Percentiles rank a stretch among this genome's conserved stretches.
Conservation (phyloP, 257 asterid species). For the Solanum paucissectum region DNA sequence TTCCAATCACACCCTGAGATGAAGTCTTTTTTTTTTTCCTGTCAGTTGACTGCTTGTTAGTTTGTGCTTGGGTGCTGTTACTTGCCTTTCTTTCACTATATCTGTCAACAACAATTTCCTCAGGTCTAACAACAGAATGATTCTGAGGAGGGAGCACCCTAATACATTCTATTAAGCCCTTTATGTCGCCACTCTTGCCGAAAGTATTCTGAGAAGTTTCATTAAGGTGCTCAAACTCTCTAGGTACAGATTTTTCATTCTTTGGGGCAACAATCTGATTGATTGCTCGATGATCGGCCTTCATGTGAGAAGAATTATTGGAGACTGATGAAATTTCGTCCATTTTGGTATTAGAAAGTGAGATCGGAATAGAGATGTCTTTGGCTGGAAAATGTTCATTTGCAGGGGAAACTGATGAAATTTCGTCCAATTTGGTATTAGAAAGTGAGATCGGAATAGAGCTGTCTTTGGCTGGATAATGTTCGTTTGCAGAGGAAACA, state of each 20-base stretch:
- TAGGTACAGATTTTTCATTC: not conserved
- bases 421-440: conserved; percentile 1
- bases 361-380: not conserved
- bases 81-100: not conserved
- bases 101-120: not conserved
- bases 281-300: conserved; percentile 6
- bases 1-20: not conserved
- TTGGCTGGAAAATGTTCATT: not conserved
- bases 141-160: not conserved
- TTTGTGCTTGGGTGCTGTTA: not conserved
- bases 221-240: not conserved
- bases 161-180: conserved; percentile 11
- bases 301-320: not conserved
- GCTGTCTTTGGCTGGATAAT: not conserved
- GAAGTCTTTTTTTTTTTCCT: conserved; percentile 1
- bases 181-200: not conserved
- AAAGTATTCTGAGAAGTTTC: conserved; percentile 6
- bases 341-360: not conserved
- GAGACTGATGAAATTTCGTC: conserved; percentile 2
- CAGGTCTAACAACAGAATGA: not conserved
- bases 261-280: conserved; percentile 5
- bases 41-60: conserved; percentile 5
- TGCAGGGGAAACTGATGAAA: not conserved
- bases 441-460: not conserved
- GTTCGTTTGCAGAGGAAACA: not conserved